phyloP scores from a whole-genome alignment of 2,329 filamentous ascomycete genomes.

The Penicillium italicum region DNA sequence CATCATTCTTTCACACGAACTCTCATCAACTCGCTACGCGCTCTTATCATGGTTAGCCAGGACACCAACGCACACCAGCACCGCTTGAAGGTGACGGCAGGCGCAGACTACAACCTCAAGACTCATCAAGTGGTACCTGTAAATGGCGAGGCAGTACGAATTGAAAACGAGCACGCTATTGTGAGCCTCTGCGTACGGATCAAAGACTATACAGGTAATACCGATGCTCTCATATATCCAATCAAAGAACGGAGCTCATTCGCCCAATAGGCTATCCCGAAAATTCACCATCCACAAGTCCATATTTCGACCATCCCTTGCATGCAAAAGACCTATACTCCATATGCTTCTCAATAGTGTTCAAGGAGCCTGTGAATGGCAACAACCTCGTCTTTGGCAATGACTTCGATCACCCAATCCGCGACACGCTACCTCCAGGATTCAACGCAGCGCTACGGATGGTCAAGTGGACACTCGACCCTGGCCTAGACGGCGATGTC shows the following conservation, averaged over 20 bases:
- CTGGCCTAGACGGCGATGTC: slow-evolving; percentile 82
- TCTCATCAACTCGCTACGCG: neutral
- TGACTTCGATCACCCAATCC: slow-evolving; percentile 88
- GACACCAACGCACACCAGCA: slow-evolving; percentile 47
- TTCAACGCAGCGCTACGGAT: slow-evolving; percentile 81
- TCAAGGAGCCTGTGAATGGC: slow-evolving; percentile 63
- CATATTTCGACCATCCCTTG: slow-evolving; percentile 70
- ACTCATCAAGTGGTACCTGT: slow-evolving; percentile 72
- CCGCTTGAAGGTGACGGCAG: slow-evolving; percentile 76
- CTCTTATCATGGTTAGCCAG: neutral
- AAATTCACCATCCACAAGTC: slow-evolving; percentile 63
- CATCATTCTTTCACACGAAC: neutral
- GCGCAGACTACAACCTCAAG: slow-evolving; percentile 67
- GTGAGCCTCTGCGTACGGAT: slow-evolving; percentile 72
- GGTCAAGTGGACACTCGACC: slow-evolving; percentile 87
- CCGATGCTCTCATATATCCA: neutral
- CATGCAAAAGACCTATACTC: slow-evolving; percentile 79
- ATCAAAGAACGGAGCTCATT: neutral
- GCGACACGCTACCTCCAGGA: slow-evolving; percentile 78
- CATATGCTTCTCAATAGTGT: slow-evolving; percentile 73
- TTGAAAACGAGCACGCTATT: slow-evolving; percentile 63
- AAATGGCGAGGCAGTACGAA: slow-evolving; percentile 63
- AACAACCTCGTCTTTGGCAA: slow-evolving; percentile 85
- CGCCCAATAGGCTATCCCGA: slow-evolving; percentile 61
- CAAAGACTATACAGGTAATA: slow-evolving; percentile 52